phyloP scores from a whole-genome alignment of 164 flowering plant genomes.

The Houttuynia cordata region DNA sequence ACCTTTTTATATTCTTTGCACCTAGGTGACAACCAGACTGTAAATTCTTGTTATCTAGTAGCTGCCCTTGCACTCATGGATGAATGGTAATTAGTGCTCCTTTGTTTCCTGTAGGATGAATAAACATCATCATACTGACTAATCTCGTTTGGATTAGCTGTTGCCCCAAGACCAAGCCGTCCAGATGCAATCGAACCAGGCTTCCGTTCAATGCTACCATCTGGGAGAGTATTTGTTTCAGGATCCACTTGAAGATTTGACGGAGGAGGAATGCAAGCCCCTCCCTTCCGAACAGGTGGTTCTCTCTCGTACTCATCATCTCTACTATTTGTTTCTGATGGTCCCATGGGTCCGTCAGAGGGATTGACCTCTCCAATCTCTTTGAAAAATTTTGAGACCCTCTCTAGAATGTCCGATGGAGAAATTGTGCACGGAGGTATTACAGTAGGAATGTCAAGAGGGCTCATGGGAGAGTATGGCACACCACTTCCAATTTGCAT shows the following conservation, averaged over 20 bases:
- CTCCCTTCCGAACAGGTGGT: slow-evolving; percentile 67
- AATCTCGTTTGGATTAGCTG: slow-evolving; percentile 73
- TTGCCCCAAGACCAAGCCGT: slow-evolving; percentile 85
- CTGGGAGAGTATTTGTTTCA: slow-evolving; percentile 63
- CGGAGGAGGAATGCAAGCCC: slow-evolving; percentile 98
- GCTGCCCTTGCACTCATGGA: slow-evolving; percentile 89
- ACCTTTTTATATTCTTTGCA: background rate
- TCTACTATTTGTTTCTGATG: slow-evolving; percentile 39
- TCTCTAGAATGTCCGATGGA: slow-evolving; percentile 61
- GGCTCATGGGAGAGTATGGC: slow-evolving; percentile 96
- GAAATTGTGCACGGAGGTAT: slow-evolving; percentile 87
- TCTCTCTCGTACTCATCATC: slow-evolving; percentile 66
- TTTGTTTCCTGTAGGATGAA: slow-evolving; percentile 78
- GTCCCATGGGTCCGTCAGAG: slow-evolving; percentile 72
- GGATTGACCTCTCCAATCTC: slow-evolving; percentile 96
- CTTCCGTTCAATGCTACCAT: slow-evolving; percentile 66
- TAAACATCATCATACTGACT: slow-evolving; percentile 98
- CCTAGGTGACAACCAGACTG: background rate
- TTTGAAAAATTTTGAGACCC: slow-evolving; percentile 86
- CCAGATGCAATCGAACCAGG: slow-evolving; percentile 63
- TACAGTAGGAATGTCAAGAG: slow-evolving; percentile 88
- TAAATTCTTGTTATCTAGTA: slow-evolving; percentile 11
- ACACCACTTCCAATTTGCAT: slow-evolving; percentile 99
- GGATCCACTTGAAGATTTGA: slow-evolving; percentile 64
- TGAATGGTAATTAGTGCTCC: slow-evolving; percentile 84